Conservation (phyloP, 805 yeast genomes). For the Kodamaea nitidulidarum region DNA sequence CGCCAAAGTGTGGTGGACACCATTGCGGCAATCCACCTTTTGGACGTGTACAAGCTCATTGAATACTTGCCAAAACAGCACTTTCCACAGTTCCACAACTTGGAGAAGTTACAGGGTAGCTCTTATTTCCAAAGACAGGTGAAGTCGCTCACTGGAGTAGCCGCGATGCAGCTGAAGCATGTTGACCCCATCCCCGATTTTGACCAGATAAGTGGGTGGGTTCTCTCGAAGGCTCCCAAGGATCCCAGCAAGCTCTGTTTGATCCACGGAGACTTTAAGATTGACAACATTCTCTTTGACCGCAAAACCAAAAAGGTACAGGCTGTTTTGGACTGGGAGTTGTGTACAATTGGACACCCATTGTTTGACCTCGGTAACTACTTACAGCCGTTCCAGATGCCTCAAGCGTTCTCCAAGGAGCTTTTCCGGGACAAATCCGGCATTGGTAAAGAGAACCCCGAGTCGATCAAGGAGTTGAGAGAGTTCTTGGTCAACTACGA, state of each 20-base stretch:
- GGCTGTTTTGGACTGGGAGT: constrained; percentile 64
- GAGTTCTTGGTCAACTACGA: constrained; percentile 26
- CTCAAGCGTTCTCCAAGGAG: constrained; percentile 14
- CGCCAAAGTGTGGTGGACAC: constrained; percentile 51
- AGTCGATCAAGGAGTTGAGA: constrained; percentile 17
- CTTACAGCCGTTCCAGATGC: constrained; percentile 49
- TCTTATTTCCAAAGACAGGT: constrained; percentile 54
- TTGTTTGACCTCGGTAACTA: constrained; percentile 58
- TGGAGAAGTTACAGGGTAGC: constrained; percentile 13
- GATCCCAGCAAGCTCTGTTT: constrained; percentile 43
- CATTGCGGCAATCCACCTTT: constrained; percentile 45
- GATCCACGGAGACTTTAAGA: constrained; percentile 63
- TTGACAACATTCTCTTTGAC: constrained; percentile 60
- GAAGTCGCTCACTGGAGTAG: constrained; percentile 42
- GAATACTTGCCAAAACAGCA: constrained; percentile 41
- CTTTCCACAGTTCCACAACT: constrained; percentile 40
- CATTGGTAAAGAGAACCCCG: constrained; percentile 32
- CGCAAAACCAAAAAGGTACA: constrained; percentile 46
- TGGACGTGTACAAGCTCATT: constrained; percentile 42
- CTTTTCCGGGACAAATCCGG: constrained; percentile 13
- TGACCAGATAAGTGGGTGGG: constrained; percentile 38
- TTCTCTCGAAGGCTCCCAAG: constrained; percentile 41
- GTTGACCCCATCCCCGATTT: constrained; percentile 50
- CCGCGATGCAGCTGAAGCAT: constrained; percentile 29
- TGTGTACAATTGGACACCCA: constrained; percentile 64